phyloP scores from a whole-genome alignment of 2,329 filamentous ascomycete genomes.

The Fusarium praegraminearum region DNA sequence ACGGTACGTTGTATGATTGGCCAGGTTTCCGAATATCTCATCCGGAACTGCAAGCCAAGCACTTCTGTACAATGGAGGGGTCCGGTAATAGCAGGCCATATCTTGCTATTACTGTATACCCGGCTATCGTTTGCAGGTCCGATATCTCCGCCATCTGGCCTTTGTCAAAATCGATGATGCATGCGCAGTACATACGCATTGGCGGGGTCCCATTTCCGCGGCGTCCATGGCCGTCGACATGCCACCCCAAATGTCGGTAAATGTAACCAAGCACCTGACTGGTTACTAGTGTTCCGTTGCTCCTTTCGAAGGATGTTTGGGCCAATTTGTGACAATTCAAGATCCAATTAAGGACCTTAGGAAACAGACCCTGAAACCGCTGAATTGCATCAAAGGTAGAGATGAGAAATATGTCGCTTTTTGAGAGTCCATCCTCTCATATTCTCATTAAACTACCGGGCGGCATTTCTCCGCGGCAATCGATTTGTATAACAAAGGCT shows the following conservation, averaged over 20 bases:
- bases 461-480: not conserved
- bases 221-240: not conserved
- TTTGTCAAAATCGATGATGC: slow-evolving; percentile 5
- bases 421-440: not conserved
- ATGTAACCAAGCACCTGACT: not conserved
- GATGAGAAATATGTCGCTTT: not conserved
- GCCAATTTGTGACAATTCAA: not conserved
- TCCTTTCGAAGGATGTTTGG: not conserved
- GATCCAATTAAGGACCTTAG: not conserved
- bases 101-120: slow-evolving; percentile 17
- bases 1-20: slow-evolving; percentile 4
- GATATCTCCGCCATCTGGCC: slow-evolving; percentile 22
- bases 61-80: not conserved
- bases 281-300: not conserved
- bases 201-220: slow-evolving; percentile 1
- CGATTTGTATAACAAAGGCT: not conserved
- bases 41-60: not conserved
- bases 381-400: not conserved
- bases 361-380: not conserved
- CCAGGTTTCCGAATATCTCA: not conserved
- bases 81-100: not conserved
- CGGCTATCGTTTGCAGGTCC: slow-evolving; percentile 34
- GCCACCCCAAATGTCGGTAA: not conserved
- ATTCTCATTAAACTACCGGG: not conserved
- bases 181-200: not conserved